phyloP scores from a whole-genome alignment of 495 filamentous ascomycete species.

The Annulohypoxylon bovei region DNA sequence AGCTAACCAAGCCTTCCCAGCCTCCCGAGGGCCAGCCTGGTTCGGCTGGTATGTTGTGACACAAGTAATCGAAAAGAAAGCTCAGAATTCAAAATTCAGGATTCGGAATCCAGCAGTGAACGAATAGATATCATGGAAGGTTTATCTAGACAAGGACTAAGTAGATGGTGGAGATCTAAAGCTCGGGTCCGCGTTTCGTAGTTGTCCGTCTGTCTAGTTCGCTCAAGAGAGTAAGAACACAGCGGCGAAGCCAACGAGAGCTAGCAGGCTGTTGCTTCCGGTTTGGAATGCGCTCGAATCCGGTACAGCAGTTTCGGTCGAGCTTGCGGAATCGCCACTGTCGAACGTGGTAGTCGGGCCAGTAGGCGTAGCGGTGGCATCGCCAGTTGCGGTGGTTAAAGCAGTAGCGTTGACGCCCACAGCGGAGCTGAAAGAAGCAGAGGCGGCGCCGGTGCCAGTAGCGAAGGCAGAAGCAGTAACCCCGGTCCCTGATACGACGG shows the following conservation, averaged over 20 bases:
- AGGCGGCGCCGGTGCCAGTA: conserved; percentile 12
- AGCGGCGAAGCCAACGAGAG: conserved; percentile 31
- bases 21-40: conserved; percentile 36
- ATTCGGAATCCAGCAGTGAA: background rate
- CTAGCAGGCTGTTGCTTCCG: conserved; percentile 29
- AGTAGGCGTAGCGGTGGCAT: conserved; percentile 37
- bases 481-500: conserved; percentile 6
- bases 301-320: conserved; percentile 18
- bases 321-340: conserved; percentile 22
- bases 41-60: conserved; percentile 14
- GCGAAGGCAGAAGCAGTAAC: background rate
- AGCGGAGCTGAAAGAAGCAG: conserved; percentile 20
- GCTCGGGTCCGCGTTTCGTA: background rate
- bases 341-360: conserved; percentile 41
- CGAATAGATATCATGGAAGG: background rate
- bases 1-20: conserved; percentile 21
- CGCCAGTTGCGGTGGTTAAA: conserved; percentile 16
- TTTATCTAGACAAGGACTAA: background rate
- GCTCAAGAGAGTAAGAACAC: conserved; percentile 24
- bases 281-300: conserved; percentile 20
- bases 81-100: background rate
- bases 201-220: background rate
- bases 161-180: background rate
- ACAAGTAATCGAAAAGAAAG: conserved; percentile 11
- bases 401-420: conserved; percentile 17